These are phyloP conservation scores for Dactylonectria estremocensis DNA, from an alignment of 2,329 filamentous ascomycete genomes.

Conservation along the genomic window DNA sequence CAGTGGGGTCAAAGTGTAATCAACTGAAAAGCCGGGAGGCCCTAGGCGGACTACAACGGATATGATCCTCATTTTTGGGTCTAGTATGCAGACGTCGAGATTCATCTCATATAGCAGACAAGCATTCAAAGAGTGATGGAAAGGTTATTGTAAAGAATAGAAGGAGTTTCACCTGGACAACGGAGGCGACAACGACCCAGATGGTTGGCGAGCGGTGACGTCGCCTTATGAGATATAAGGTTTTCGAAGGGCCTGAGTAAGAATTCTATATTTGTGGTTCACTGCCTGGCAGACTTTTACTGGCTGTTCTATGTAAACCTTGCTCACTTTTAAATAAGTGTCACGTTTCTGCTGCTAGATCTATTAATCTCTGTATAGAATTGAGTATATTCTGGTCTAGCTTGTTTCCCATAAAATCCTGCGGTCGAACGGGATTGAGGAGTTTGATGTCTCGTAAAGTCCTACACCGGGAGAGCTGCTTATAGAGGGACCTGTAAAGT, in stretches of 20 bases:
- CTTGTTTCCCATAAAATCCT: slow-evolving; percentile 28
- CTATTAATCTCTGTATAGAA: slow-evolving; percentile 20
- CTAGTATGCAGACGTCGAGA: no score
- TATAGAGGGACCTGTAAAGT: no score
- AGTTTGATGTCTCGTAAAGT: slow-evolving; percentile 14
- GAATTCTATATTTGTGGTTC: background rate
- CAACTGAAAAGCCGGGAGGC: no score
- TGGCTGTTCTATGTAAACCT: background rate
- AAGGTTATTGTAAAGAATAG: slow-evolving; percentile 14
- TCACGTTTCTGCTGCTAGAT: slow-evolving; percentile 24
- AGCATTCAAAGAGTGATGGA: slow-evolving; percentile 13
- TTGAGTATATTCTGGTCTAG: slow-evolving; percentile 15
- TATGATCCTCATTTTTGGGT: no score
- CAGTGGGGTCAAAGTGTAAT: no score
- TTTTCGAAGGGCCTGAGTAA: background rate
- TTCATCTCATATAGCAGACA: background rate
- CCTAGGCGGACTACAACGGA: no score
- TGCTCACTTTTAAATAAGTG: slow-evolving; percentile 21
- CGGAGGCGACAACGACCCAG: slow-evolving; percentile 6
- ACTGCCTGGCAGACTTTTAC: no score
- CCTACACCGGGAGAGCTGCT: slow-evolving; percentile 15
- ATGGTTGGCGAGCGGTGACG: slow-evolving; percentile 8
- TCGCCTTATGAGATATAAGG: slow-evolving; percentile 18
- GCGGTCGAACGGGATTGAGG: slow-evolving; percentile 12
- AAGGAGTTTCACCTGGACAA: background rate